Base-by-base conservation (phyloP, 257 asterid genomes). In the Przewalskia tangutica region DNA sequence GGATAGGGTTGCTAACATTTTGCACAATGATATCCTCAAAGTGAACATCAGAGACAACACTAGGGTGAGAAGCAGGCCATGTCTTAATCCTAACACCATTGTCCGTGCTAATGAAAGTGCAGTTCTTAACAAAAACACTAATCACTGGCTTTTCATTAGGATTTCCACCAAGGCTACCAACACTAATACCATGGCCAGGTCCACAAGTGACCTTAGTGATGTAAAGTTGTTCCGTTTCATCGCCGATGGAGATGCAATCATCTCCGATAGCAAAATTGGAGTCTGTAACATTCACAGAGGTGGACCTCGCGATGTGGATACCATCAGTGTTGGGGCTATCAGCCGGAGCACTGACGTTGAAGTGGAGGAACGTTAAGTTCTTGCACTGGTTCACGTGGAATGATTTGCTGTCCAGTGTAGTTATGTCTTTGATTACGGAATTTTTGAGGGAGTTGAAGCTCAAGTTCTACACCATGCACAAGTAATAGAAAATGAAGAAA, bases 161-260 rank as follows among this genome's bases (percentile, higher is more conserved):
- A 60, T 81, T 75, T 71, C 36, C 81, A 8, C 91, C 91, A 2
- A 88, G 81, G 83, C 85, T 83, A 32, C 91, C 91, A 16, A 88
- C 54, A 62, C 84, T 79, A 70, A 88, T 79, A 76, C 91, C 91
- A 14, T 88, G 88, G 1, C 91, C 89, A 4, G 91, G 87, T 18
- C 91, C 89, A 50, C 91, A 89, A 11, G 7, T 54, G 40, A 85
- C 82, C 18, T 67, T 82, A 79, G 75, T 65, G 27, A 88, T 67
- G 55, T 51, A 23, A 2, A 88, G 81, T 12, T 86, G 65, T 56
- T 79, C 77, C n/a, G 64, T 48, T 14, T 85, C 90, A 10, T 89
- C 87, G 4, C 90, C 90, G 0, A 86, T 16, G 2, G 91, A 86
- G n/a, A 88, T 78, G 9, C 91, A 88, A 56, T 88, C 91, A 27